Conservation (phyloP, 768 basidiomycete genomes). For the Lentinula sp. region DNA sequence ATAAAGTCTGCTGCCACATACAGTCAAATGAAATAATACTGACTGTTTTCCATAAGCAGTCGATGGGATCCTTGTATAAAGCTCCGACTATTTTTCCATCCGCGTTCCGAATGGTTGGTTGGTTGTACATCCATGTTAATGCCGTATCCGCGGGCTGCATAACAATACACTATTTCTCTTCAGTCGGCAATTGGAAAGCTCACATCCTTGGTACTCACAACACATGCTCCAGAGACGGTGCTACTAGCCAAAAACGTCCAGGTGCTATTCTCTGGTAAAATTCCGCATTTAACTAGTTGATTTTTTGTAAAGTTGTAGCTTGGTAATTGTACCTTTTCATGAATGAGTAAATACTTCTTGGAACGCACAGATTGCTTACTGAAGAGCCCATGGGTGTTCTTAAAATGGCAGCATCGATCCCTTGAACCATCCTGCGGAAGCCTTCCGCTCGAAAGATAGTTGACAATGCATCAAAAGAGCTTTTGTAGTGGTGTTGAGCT, state of each 20-base stretch:
- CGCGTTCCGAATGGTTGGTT: slow-evolving; percentile 68
- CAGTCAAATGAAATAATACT: no score
- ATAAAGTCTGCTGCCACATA: no score
- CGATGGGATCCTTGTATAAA: slow-evolving; percentile 87
- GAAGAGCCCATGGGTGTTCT: slow-evolving; percentile 95
- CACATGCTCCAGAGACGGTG: slow-evolving; percentile 85
- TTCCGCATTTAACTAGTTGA: slow-evolving; percentile 59
- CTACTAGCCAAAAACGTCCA: slow-evolving; percentile 89
- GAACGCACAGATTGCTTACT: slow-evolving; percentile 10
- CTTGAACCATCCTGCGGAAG: slow-evolving; percentile 74
- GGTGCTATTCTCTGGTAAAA: slow-evolving; percentile 69
- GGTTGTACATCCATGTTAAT: slow-evolving; percentile 94
- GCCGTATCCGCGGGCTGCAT: slow-evolving; percentile 98
- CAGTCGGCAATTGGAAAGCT: no score
- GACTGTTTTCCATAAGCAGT: slow-evolving; percentile 91
- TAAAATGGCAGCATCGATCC: slow-evolving; percentile 89
- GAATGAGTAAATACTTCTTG: not conserved
- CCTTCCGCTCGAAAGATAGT: slow-evolving; percentile 79
- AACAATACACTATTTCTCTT: slow-evolving; percentile 42
- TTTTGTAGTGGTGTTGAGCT: slow-evolving; percentile 88
- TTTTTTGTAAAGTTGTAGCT: slow-evolving; percentile 93
- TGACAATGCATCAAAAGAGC: slow-evolving; percentile 70
- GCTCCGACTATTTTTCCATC: slow-evolving; percentile 69
- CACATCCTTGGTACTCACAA: slow-evolving; percentile 19
- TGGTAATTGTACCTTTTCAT: slow-evolving; percentile 80